phyloP scores from a whole-genome alignment of 495 filamentous ascomycete species.

The Lophiotrema nucula region DNA sequence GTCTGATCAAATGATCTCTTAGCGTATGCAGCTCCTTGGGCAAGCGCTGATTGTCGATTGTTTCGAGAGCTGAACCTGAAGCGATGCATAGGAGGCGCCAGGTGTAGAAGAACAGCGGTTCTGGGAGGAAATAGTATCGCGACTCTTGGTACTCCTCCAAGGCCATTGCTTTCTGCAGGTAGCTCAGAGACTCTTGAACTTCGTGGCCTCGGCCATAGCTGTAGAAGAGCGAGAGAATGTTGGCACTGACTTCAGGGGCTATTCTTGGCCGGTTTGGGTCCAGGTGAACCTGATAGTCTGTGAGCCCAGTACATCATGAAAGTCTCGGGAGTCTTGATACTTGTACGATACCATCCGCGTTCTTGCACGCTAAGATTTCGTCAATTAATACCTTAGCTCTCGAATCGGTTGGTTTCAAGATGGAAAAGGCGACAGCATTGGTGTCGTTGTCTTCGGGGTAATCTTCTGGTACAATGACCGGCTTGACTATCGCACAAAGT shows the following conservation, averaged over 20 bases:
- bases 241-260: constrained; percentile 18
- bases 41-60: constrained; percentile 9
- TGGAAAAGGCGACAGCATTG: too few species aligned
- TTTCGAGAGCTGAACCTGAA: constrained; percentile 12
- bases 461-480: too few species aligned
- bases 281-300: constrained; percentile 18
- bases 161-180: constrained; percentile 18
- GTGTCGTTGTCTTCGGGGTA: too few species aligned
- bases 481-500: too few species aligned
- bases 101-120: constrained; percentile 17
- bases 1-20: constrained; percentile 17
- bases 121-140: constrained; percentile 14
- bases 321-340: too few species aligned
- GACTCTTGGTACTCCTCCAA: constrained; percentile 19
- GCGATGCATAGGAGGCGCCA: constrained; percentile 16
- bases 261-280: constrained; percentile 13
- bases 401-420: too few species aligned
- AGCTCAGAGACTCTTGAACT: constrained; percentile 15
- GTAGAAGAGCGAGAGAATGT: constrained; percentile 18
- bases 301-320: constrained; percentile 8
- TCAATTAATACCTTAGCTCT: too few species aligned
- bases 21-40: constrained; percentile 17
- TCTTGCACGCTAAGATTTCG: too few species aligned
- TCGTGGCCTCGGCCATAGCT: constrained; percentile 15
- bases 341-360: too few species aligned